Percentiles rank a stretch among this genome's conserved stretches.
Conservation (phyloP, 306 rosid species). For the Corylus americana region DNA sequence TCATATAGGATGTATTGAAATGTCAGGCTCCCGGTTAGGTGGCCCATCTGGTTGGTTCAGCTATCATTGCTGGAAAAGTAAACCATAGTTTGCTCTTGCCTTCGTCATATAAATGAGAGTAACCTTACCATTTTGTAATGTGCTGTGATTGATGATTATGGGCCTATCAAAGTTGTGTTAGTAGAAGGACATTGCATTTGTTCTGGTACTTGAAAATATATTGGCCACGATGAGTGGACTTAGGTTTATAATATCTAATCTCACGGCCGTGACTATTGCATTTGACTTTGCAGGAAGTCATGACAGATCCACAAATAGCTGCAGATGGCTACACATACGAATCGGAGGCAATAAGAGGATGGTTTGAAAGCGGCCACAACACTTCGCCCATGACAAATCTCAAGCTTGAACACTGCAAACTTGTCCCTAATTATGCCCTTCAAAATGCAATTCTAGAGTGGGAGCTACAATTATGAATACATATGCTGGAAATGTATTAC, state of each 20-base stretch:
- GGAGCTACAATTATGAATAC: conserved; percentile 62
- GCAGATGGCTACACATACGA: conserved; percentile 98
- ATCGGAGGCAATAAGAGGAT: conserved; percentile 83
- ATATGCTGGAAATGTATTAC: conserved; percentile 7
- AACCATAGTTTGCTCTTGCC: background rate
- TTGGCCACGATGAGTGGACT: background rate
- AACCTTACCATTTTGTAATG: background rate
- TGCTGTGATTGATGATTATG: background rate
- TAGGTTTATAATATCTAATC: background rate
- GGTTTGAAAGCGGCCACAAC: conserved; percentile 84
- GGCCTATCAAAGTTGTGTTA: background rate
- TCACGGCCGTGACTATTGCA: conserved; percentile 11
- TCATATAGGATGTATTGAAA: background rate
- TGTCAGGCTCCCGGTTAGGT: too few species aligned
- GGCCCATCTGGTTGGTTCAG: too few species aligned
- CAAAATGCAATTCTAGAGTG: conserved; percentile 92
- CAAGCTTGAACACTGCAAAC: conserved; percentile 72
- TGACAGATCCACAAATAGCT: conserved; percentile 88
- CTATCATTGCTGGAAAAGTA: background rate
- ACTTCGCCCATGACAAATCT: conserved; percentile 99
- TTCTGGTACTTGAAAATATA: background rate
- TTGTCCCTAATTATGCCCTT: conserved; percentile 86
- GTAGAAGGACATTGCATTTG: background rate
- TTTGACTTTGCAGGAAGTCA: conserved; percentile 75
- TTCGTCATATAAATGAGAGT: background rate